Evolutionary conservation across 2,329 filamentous ascomycete genomes (phyloP), one percentile per base, ranked within the genome.

Genomic region (Botryotinia calthae): DNA sequence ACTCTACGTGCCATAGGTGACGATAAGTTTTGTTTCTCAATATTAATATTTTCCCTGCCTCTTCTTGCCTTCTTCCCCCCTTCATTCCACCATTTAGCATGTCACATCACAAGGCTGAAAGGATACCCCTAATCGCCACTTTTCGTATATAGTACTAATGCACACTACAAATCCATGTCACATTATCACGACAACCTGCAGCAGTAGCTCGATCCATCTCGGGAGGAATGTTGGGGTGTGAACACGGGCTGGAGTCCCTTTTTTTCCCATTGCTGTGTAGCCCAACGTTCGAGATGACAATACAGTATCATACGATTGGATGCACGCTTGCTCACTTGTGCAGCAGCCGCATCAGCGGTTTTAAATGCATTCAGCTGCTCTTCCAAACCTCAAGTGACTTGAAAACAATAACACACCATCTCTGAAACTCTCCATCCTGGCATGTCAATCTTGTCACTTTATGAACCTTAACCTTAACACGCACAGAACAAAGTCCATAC

Each of bases 111-210:
- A 54, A 54, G 46, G 64, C 64, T 66, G 46, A 51, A 40, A 54
- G 20, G 37, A 28, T n/a, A 34, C 44, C 46, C 42, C 16, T 40
- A 54, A 40, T 66, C 22, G 25, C 25, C 34, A 48, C 25, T 54
- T 48, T 48, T 48, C 28, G 25, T 6, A 28, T 25, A 46, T 3
- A 66, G 31, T 66, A 28, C 63, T 66, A 66, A 66, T 66, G 63
- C 63, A 66, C 14, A n/a, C 44, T 37, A 7, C 63, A 40, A 66
- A 37, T 66, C 44, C 46, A 66, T 66, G 64, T 66, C 34, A 66
- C 64, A 66, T 66, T 66, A 54, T 54, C 34, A 66, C 64, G 46
- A 66, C 64, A 16, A 34, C 46, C 40, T 66, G 64, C 64, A 54
- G 64, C 28, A 54, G 64, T 54, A 20, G 64, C 46, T 54, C 18